These are phyloP conservation scores for Pseudocercospora musae DNA, from an alignment of 2,329 filamentous ascomycete species.

Conservation along the genomic window DNA sequence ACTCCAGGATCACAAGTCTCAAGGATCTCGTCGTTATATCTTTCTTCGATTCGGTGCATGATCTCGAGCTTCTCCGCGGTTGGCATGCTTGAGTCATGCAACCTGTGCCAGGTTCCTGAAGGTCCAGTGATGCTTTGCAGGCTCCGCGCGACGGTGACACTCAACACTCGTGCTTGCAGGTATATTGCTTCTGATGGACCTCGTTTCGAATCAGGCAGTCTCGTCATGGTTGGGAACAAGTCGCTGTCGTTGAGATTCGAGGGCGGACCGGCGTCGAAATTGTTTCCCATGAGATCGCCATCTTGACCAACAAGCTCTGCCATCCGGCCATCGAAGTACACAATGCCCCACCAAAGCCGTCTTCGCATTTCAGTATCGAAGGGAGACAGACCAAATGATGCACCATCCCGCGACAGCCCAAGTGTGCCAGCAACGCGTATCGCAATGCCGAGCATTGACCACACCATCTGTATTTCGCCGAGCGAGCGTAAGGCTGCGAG, in stretches of 20 bases:
- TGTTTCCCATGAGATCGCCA: constrained; percentile 27
- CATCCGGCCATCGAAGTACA: constrained; percentile 65
- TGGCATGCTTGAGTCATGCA: constrained; percentile 23
- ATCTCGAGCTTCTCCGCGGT: constrained; percentile 26
- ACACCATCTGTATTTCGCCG: constrained; percentile 25
- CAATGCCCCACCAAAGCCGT: constrained; percentile 44
- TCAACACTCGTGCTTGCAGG: constrained; percentile 23
- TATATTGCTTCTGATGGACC: constrained; percentile 35
- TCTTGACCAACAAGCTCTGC: constrained; percentile 53
- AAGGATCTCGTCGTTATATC: constrained; percentile 25
- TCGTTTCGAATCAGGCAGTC: constrained; percentile 23
- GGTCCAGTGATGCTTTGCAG: constrained; percentile 23
- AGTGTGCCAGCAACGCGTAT: constrained; percentile 48
- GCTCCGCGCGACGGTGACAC: constrained; percentile 20
- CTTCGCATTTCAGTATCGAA: constrained; percentile 37
- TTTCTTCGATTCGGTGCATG: constrained; percentile 24
- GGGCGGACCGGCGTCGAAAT: constrained; percentile 36
- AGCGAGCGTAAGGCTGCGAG: constrained; percentile 26
- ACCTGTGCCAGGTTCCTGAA: constrained; percentile 24
- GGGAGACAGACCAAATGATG: constrained; percentile 28
- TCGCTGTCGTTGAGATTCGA: constrained; percentile 54
- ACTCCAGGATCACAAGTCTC: constrained; percentile 27
- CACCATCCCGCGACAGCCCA: constrained; percentile 31
- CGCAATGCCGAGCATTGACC: constrained; percentile 32
- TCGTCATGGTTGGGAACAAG: constrained; percentile 45